A percentile compares a stretch with the other conserved stretches of the same genome.
These are phyloP conservation scores for Metschnikowia arizonensis DNA, from an alignment of 805 yeast species.

Conservation along the genomic window DNA sequence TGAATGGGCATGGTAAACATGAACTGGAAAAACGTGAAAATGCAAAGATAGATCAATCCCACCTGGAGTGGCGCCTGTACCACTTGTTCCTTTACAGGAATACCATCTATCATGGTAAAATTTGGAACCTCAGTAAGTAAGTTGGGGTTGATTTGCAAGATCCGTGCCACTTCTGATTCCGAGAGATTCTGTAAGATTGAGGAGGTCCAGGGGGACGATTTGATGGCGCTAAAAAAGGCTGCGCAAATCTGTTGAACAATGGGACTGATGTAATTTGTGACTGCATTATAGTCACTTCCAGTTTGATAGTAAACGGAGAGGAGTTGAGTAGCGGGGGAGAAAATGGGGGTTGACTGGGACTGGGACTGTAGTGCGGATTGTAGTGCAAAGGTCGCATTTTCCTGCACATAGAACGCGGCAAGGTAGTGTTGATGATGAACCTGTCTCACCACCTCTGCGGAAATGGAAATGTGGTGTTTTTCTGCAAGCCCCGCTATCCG, in stretches of 20 bases:
- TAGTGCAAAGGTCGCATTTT: conserved; percentile 27
- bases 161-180: conserved; percentile 5
- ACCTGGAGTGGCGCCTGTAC: conserved; percentile 31
- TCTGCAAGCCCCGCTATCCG: conserved; percentile 19
- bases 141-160: conserved; percentile 21
- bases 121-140: conserved; percentile 25
- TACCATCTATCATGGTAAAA: conserved; percentile 20
- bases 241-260: conserved; percentile 17
- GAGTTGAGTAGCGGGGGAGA: conserved; percentile 20
- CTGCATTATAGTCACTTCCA: conserved; percentile 32
- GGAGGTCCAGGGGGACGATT: conserved; percentile 19
- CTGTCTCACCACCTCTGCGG: conserved; percentile 26
- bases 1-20: conserved; percentile 26
- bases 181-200: conserved; percentile 15
- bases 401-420: conserved; percentile 28
- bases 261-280: conserved; percentile 21
- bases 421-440: conserved; percentile 31
- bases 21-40: conserved; percentile 35
- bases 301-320: conserved; percentile 29
- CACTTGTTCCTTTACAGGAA: conserved; percentile 24
- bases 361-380: conserved; percentile 18
- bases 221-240: conserved; percentile 17
- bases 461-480: conserved; percentile 21
- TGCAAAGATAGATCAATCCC: conserved; percentile 30
- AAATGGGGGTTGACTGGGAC: conserved; percentile 15